phyloP scores from a whole-genome alignment of 176 grass and related monocot species.

The Hordeum marinum region DNA sequence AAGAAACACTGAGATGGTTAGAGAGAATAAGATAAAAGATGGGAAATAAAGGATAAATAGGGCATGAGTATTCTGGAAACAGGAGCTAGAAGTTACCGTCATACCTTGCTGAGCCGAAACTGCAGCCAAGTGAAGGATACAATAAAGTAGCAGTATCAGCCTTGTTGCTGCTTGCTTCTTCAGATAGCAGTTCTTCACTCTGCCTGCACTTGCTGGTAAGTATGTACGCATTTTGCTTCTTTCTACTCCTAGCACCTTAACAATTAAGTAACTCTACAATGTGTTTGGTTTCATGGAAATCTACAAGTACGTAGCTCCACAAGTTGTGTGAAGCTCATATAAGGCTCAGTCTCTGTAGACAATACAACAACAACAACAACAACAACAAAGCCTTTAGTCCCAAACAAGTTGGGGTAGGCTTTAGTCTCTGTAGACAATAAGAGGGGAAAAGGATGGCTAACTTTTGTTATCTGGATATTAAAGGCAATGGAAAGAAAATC shows the following conservation, averaged over 20 bases:
- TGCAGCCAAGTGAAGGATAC: neutral
- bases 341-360: slow-evolving; percentile 5
- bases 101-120: slow-evolving; percentile 11
- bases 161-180: slow-evolving; percentile 24
- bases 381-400: no score
- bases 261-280: neutral
- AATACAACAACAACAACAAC: no score
- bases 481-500: neutral
- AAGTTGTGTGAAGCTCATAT: slow-evolving; percentile 19
- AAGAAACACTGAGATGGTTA: neutral
- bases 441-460: neutral
- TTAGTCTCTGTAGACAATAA: no score
- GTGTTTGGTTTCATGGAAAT: neutral
- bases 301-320: neutral
- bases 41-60: neutral
- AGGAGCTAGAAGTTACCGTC: neutral
- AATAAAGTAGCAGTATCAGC: slow-evolving; percentile 14
- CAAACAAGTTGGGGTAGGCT: no score
- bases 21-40: neutral
- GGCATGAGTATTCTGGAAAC: neutral
- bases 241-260: neutral
- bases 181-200: slow-evolving; percentile 17
- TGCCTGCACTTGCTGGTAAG: slow-evolving; percentile 22
- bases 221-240: slow-evolving; percentile 13
- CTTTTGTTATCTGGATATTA: slow-evolving; percentile 16